Base-by-base conservation (phyloP, 768 basidiomycete species). In the Daedaleopsis sinensis region DNA sequence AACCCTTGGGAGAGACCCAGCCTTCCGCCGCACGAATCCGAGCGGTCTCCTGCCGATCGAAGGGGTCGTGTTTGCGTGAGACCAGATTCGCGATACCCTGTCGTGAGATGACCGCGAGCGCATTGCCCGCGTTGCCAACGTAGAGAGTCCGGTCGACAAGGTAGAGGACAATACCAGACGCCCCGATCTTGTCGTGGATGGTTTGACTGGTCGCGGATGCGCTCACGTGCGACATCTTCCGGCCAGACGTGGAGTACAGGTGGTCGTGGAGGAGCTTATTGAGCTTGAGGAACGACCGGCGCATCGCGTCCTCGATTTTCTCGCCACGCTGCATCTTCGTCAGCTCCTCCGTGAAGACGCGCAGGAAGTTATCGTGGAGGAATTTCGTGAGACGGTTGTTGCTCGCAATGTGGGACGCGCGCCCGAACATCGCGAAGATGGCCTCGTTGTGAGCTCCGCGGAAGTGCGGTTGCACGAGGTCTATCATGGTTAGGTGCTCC, bases 371-470 rank as follows among this genome's bases (percentile, higher is more conserved):
- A 72, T 96, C 94, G 62, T 90, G 90, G 6, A 98, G 80, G 70
- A 83, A 96, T 73, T 92, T 94, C 39, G 94, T 85, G 21, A 96
- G 77, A 42, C 80, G 80, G 56, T 90, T 92, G 55, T 86, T 86
- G 66, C 77, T 84, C 23, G 77, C 77, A 7, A 78, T 78, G 4
- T 85, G 85, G 19, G 85, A 80, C 7, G 86, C 80, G 2, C 90
- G 85, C 15, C 96, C 96, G 73, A 98, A 98, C 88, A 99, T 94
- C 21, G 94, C 97, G 68, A 99, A 97, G 19, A 99, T 79, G 13
- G 93, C 93, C 72, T 96, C 92, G 69, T 88, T 86, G 49, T 86
- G 82, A 59, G 81, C 78, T 15, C 83, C 85, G 9, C 90, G 85
- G 76, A 96, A 97, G 66, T 91, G 86, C 39, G 89, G 88, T 50